Evolutionary conservation across 169 alveolate species (phyloP).

Genomic region (Ichthyophthirius multifiliis): DNA sequence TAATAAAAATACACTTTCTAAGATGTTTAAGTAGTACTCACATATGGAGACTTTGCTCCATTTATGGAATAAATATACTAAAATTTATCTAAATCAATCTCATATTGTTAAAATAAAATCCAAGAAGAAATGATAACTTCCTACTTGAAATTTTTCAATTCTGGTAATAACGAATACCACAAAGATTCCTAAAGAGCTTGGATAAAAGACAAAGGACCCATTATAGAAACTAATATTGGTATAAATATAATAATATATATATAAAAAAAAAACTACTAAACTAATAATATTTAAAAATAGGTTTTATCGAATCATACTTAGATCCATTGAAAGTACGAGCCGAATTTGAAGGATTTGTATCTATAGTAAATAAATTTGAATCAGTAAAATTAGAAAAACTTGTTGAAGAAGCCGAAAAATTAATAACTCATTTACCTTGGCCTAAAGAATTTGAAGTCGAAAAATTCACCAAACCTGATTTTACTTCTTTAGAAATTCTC

Average conservation of each 20-base stretch:
- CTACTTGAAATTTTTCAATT: slow-evolving; percentile 59
- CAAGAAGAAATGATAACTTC: slow-evolving; percentile 53
- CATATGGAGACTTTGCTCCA: slow-evolving; percentile 57
- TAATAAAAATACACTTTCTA: slow-evolving; percentile 28
- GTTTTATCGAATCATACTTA: slow-evolving; percentile 72
- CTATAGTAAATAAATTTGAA: slow-evolving; percentile 68
- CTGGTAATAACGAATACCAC: slow-evolving; percentile 71
- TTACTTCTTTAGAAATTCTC: slow-evolving; percentile 64
- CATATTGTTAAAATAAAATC: slow-evolving; percentile 63
- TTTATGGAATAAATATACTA: slow-evolving; percentile 40
- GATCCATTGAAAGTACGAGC: slow-evolving; percentile 82
- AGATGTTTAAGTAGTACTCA: slow-evolving; percentile 31
- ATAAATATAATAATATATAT: no score
- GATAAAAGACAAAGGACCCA: slow-evolving; percentile 81
- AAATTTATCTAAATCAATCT: slow-evolving; percentile 41
- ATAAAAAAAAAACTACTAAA: no score
- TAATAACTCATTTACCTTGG: slow-evolving; percentile 80
- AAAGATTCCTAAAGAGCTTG: slow-evolving; percentile 73
- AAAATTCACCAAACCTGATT: slow-evolving; percentile 68
- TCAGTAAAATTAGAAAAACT: slow-evolving; percentile 49
- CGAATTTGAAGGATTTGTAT: slow-evolving; percentile 75
- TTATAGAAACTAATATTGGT: slow-evolving; percentile 70
- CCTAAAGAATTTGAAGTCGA: slow-evolving; percentile 73
- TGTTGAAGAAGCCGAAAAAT: slow-evolving; percentile 62
- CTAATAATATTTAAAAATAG: slow-evolving; percentile 20